A percentile compares a stretch with the other conserved stretches of the same genome.
These are phyloP conservation scores for Neurospora tetrasperma DNA, from an alignment of 495 filamentous ascomycete species.

Conservation along the genomic window DNA sequence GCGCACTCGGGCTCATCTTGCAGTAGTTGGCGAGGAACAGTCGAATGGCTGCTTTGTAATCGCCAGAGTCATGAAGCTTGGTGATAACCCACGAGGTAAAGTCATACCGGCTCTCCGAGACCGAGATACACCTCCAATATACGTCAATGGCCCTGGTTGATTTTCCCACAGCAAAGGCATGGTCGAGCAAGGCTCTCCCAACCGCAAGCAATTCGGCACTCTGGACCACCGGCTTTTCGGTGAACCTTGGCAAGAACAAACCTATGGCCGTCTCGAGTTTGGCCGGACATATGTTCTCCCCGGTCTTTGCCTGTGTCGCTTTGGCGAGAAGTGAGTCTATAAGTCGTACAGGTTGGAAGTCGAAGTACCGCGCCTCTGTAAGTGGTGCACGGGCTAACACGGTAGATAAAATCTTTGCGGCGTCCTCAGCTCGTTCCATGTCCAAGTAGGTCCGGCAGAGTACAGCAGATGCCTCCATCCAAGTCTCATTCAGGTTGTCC, in stretches of 20 bases:
- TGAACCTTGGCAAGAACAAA: slow-evolving; percentile 28
- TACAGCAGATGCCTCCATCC: slow-evolving; percentile 25
- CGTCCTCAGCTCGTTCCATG: slow-evolving; percentile 19
- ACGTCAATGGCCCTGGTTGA: slow-evolving; percentile 15
- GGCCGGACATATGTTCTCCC: neutral
- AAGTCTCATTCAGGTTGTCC: slow-evolving; percentile 11
- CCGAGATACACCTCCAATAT: slow-evolving; percentile 20
- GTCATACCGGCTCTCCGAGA: slow-evolving; percentile 2
- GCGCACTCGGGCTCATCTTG: slow-evolving; percentile 12
- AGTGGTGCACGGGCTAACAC: slow-evolving; percentile 21
- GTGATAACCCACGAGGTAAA: slow-evolving; percentile 21
- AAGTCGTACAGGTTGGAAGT: slow-evolving; percentile 22
- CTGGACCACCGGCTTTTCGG: slow-evolving; percentile 10
- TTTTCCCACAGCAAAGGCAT: slow-evolving; percentile 12
- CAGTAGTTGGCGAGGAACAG: slow-evolving; percentile 18
- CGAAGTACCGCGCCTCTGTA: slow-evolving; percentile 23
- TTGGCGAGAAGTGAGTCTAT: slow-evolving; percentile 20
- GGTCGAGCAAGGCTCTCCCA: slow-evolving; percentile 23
- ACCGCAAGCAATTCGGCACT: slow-evolving; percentile 11
- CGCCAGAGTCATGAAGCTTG: slow-evolving; percentile 14
- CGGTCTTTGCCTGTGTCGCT: neutral
- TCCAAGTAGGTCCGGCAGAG: slow-evolving; percentile 28
- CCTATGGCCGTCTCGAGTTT: slow-evolving; percentile 19
- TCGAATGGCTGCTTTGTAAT: slow-evolving; percentile 23
- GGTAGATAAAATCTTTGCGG: slow-evolving; percentile 20